phyloP scores from a whole-genome alignment of 805 yeast genomes.

The Candida loeiensis region DNA sequence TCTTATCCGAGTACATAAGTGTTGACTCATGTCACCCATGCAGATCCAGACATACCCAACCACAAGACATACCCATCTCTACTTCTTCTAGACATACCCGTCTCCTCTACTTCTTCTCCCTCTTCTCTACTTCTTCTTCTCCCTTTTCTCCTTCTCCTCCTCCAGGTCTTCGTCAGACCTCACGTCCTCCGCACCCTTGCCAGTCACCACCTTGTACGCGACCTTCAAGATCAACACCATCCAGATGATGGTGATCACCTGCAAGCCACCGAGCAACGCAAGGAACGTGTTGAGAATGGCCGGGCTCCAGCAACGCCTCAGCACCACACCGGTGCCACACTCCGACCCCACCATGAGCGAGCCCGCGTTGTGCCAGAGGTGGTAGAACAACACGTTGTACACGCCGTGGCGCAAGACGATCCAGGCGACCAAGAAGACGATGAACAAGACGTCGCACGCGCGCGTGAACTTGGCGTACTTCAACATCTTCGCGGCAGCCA shows the following conservation, averaged over 20 bases:
- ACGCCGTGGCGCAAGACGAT: slow-evolving; percentile 67
- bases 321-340: slow-evolving; percentile 35
- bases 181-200: slow-evolving; percentile 79
- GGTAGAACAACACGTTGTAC: slow-evolving; percentile 63
- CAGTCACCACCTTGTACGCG: slow-evolving; percentile 64
- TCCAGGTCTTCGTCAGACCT: slow-evolving; percentile 68
- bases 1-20: too few species aligned
- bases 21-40: too few species aligned
- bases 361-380: slow-evolving; percentile 45
- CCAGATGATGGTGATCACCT: slow-evolving; percentile 67
- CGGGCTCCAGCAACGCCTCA: slow-evolving; percentile 51
- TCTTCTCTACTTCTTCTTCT: slow-evolving; percentile 1
- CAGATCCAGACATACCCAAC: too few species aligned
- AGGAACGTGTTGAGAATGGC: slow-evolving; percentile 46
- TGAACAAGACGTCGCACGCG: slow-evolving; percentile 67
- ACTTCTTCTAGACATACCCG: background rate
- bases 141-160: background rate
- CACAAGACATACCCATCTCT: background rate
- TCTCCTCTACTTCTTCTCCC: slow-evolving; percentile 3
- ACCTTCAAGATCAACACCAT: slow-evolving; percentile 69
- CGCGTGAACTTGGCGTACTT: slow-evolving; percentile 63
- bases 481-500: slow-evolving; percentile 71
- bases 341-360: slow-evolving; percentile 39
- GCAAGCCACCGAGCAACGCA: slow-evolving; percentile 59
- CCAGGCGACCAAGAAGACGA: slow-evolving; percentile 67